phyloP scores from a whole-genome alignment of 805 yeast genomes.

The Metschnikowia colocasiae region DNA sequence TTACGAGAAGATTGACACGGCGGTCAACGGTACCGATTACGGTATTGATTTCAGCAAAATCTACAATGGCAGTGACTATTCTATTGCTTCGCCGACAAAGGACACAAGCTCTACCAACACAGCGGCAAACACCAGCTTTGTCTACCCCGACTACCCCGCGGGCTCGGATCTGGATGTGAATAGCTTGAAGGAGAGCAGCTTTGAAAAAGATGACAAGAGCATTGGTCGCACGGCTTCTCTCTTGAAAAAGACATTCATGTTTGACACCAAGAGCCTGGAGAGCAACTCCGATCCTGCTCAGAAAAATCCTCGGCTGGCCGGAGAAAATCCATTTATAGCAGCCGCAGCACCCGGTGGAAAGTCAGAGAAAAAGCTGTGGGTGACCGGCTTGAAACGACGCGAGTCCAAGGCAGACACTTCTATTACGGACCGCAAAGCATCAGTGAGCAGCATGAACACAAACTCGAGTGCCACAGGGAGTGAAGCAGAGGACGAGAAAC shows the following conservation, averaged over 20 bases:
- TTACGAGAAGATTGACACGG: constrained; percentile 49
- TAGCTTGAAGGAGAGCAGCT: constrained; percentile 1
- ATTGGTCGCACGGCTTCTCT: constrained; percentile 17
- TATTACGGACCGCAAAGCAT: constrained; percentile 19
- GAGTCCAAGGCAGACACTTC: constrained; percentile 22
- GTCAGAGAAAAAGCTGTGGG: constrained; percentile 39
- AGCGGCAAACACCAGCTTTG: background rate
- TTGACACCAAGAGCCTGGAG: constrained; percentile 20
- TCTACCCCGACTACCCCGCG: constrained; percentile 1
- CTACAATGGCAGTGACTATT: constrained; percentile 49
- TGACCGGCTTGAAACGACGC: constrained; percentile 35
- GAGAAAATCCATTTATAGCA: background rate
- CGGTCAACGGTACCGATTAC: constrained; percentile 37
- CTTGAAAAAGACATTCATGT: constrained; percentile 32
- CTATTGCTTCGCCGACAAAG: constrained; percentile 13
- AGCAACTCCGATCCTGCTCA: constrained; percentile 6
- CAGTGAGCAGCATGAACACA: constrained; percentile 20
- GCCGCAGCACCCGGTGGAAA: constrained; percentile 4
- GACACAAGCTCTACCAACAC: background rate
- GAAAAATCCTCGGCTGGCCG: constrained; percentile 5
- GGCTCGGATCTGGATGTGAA: constrained; percentile 2
- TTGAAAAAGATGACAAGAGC: constrained; percentile 3
- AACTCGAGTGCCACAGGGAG: constrained; percentile 9
- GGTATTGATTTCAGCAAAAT: constrained; percentile 73
- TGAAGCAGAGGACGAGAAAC: constrained; percentile 10